Percentiles rank a stretch among this genome's conserved stretches.
These are phyloP conservation scores for Scolecobasidium constrictum DNA, from an alignment of 2,329 filamentous ascomycete genomes.

Conservation along the genomic window DNA sequence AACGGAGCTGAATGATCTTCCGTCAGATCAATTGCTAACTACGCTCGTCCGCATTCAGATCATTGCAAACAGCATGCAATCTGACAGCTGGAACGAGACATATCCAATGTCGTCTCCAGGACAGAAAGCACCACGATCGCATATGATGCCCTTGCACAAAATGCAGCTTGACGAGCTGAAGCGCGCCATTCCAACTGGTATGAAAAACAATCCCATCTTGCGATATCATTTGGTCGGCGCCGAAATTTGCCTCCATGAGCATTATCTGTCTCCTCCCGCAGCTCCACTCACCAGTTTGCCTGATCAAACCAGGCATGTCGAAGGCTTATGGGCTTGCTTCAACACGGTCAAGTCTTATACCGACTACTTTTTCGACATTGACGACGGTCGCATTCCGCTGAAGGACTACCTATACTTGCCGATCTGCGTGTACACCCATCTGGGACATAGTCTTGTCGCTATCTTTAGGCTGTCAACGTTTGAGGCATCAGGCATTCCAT, in stretches of 20 bases:
- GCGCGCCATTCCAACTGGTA: background rate
- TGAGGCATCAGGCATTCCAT: conserved; percentile 25
- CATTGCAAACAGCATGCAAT: conserved; percentile 7
- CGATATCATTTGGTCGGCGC: conserved; percentile 1
- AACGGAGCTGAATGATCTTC: conserved; percentile 32
- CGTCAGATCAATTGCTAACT: conserved; percentile 40
- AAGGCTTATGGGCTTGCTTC: conserved; percentile 4
- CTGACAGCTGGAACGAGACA: background rate
- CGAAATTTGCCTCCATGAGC: conserved; percentile 4
- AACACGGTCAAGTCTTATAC: conserved; percentile 5
- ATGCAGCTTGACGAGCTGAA: conserved; percentile 5
- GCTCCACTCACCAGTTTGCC: background rate
- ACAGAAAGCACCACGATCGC: conserved; percentile 16
- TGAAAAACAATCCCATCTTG: conserved; percentile 4
- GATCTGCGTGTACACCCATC: conserved; percentile 23
- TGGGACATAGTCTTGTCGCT: conserved; percentile 26
- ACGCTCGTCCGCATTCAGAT: conserved; percentile 25
- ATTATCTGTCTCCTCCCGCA: conserved; percentile 1
- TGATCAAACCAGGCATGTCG: background rate
- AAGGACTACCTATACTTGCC: conserved; percentile 24
- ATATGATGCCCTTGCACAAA: background rate
- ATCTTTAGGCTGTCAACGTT: conserved; percentile 30
- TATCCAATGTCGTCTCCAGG: background rate
- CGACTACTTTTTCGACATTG: conserved; percentile 1
- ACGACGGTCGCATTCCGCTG: conserved; percentile 15